These are phyloP conservation scores for Linnemannia zychae DNA, from an alignment of 192 early-diverging fungal species.

Conservation along the genomic window DNA sequence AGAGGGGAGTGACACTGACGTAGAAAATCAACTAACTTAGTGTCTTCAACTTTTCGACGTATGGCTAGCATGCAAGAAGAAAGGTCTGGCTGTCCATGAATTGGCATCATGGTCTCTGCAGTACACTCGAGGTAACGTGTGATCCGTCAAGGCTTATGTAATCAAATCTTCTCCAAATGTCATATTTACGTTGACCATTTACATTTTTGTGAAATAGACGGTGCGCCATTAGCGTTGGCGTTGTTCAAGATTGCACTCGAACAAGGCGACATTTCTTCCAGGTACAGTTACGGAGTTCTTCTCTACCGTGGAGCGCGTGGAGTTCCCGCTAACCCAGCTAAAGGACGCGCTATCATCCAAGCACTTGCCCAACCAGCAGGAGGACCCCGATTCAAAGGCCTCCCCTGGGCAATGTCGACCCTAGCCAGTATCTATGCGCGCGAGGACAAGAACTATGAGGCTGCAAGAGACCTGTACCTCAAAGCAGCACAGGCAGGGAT, in stretches of 20 bases:
- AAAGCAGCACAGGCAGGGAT: constrained; percentile 58
- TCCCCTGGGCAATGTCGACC: constrained; percentile 61
- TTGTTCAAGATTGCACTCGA: constrained; percentile 58
- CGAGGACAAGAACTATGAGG: constrained; percentile 50
- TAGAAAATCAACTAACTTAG: not conserved
- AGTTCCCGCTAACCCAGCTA: constrained; percentile 40
- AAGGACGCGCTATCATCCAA: constrained; percentile 56
- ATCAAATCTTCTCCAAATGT: too few species aligned
- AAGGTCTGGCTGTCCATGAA: not conserved
- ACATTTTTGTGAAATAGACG: constrained; percentile 21
- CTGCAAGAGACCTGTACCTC: constrained; percentile 61
- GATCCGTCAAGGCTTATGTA: too few species aligned
- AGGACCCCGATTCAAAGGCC: constrained; percentile 31
- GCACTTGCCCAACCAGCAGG: constrained; percentile 44
- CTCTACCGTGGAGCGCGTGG: constrained; percentile 62
- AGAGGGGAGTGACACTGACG: too few species aligned
- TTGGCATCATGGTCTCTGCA: constrained; percentile 24
- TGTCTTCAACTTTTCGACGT: not conserved
- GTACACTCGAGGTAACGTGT: constrained; percentile 39
- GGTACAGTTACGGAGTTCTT: constrained; percentile 64
- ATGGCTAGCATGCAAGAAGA: constrained; percentile 32
- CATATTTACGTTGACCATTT: not conserved
- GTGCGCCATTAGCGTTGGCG: constrained; percentile 55
- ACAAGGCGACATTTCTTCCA: constrained; percentile 55
- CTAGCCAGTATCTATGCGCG: constrained; percentile 62